phyloP scores from a whole-genome alignment of 2,329 filamentous ascomycete species.

The Phoma sp. region DNA sequence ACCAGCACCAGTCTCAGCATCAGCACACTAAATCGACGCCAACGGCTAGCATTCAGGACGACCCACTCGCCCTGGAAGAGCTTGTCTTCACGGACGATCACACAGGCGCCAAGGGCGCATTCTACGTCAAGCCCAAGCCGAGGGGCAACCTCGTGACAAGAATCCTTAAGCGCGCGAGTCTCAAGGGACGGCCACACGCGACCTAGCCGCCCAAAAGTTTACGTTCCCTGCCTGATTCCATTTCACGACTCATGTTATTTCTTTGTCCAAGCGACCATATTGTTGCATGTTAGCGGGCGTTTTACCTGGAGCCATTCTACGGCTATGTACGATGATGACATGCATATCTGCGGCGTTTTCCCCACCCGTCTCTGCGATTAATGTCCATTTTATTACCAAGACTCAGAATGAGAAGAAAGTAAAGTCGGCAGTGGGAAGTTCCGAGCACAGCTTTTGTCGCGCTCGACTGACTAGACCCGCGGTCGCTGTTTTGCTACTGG shows the following conservation, averaged over 20 bases:
- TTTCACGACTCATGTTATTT: constrained; percentile 7
- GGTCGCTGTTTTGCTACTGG: constrained; percentile 10
- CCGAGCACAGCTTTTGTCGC: background rate
- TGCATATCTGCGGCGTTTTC: constrained; percentile 36
- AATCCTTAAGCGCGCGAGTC: constrained; percentile 47
- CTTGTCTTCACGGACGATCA: constrained; percentile 58
- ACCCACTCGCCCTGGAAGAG: constrained; percentile 62
- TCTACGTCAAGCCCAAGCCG: constrained; percentile 49
- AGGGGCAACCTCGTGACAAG: constrained; percentile 44
- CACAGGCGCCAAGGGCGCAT: constrained; percentile 53
- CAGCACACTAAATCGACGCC: constrained; percentile 1
- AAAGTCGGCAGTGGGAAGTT: background rate
- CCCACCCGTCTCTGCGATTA: constrained; percentile 1
- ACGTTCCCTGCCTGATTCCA: background rate
- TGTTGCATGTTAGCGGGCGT: constrained; percentile 37
- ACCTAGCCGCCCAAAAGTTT: constrained; percentile 5
- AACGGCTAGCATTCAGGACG: constrained; percentile 45
- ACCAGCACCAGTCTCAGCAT: constrained; percentile 4
- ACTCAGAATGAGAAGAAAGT: background rate
- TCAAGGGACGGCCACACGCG: constrained; percentile 30
- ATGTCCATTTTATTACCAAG: background rate
- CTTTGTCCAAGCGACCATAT: constrained; percentile 7
- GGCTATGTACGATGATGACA: constrained; percentile 29
- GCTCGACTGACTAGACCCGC: background rate
- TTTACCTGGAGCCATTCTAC: constrained; percentile 16